Evolutionary conservation across 306 rosid genomes (phyloP).

Genomic region (Medicago lupulina): DNA sequence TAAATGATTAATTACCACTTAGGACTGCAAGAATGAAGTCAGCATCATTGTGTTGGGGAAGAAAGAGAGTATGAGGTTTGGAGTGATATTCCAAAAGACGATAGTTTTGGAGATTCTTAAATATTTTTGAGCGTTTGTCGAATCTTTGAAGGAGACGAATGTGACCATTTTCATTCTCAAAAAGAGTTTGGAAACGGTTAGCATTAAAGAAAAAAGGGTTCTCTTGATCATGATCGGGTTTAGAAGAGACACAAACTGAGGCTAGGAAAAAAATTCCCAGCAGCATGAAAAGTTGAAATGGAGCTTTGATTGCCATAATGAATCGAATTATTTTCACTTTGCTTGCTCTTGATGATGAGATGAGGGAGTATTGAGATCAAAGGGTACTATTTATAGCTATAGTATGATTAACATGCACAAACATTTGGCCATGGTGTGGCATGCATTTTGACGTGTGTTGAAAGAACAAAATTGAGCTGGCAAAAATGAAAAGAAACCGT

Average conservation of each 20-base stretch:
- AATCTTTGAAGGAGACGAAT: conserved; percentile 38
- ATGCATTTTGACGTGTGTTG: conserved; percentile 52
- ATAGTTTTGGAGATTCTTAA: conserved; percentile 29
- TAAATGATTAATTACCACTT: conserved; percentile 8
- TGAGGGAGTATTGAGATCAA: neutral
- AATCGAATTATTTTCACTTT: neutral
- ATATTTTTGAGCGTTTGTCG: neutral
- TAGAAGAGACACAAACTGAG: neutral
- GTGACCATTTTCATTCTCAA: conserved; percentile 26
- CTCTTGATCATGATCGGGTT: neutral
- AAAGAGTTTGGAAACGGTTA: neutral
- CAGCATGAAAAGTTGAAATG: neutral
- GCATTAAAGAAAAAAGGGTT: conserved; percentile 38
- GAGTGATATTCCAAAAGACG: neutral
- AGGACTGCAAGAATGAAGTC: conserved; percentile 31
- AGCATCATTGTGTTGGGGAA: conserved; percentile 44
- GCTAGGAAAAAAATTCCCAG: neutral
- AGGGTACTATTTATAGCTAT: conserved; percentile 32
- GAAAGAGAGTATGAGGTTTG: conserved; percentile 37
- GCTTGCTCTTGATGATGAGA: conserved; percentile 29
- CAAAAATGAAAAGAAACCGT: neutral
- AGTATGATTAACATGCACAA: neutral
- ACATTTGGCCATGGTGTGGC: conserved; percentile 26
- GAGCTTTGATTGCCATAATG: neutral
- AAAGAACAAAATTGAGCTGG: conserved; percentile 29